phyloP scores from a whole-genome alignment of 805 yeast species.

The Vanderwaltozyma verrucispora region DNA sequence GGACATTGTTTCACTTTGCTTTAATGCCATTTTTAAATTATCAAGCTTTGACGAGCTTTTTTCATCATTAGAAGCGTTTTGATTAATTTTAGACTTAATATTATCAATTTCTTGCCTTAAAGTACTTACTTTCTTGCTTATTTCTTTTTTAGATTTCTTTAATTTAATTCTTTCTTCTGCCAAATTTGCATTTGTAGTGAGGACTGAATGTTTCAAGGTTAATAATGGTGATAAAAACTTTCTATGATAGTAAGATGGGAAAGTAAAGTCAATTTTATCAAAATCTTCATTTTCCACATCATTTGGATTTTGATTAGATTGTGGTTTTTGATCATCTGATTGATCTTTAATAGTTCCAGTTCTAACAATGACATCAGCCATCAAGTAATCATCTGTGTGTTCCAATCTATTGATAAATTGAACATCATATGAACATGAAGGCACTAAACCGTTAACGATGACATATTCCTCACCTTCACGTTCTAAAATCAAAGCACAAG shows the following conservation, averaged over 20 bases:
- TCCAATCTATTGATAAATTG: conserved; percentile 32
- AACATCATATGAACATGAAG: conserved; percentile 53
- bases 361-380: conserved; percentile 32
- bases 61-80: conserved; percentile 45
- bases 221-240: conserved; percentile 46
- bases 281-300: conserved; percentile 6
- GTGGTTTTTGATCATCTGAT: neutral
- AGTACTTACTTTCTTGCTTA: conserved; percentile 41
- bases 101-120: conserved; percentile 48
- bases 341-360: conserved; percentile 18
- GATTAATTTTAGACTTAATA: conserved; percentile 37
- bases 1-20: conserved; percentile 29
- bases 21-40: conserved; percentile 35
- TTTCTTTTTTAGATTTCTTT: conserved; percentile 48
- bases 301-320: conserved; percentile 2
- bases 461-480: conserved; percentile 39
- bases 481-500: conserved; percentile 33
- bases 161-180: conserved; percentile 46
- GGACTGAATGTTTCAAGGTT: conserved; percentile 54
- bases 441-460: conserved; percentile 56
- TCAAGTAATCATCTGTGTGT: conserved; percentile 26
- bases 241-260: conserved; percentile 28
- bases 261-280: conserved; percentile 23
- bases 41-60: conserved; percentile 43
- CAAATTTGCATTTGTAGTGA: conserved; percentile 51